These are phyloP conservation scores for Cercospora citrullina DNA, from an alignment of 2,329 filamentous ascomycete species.

Conservation along the genomic window DNA sequence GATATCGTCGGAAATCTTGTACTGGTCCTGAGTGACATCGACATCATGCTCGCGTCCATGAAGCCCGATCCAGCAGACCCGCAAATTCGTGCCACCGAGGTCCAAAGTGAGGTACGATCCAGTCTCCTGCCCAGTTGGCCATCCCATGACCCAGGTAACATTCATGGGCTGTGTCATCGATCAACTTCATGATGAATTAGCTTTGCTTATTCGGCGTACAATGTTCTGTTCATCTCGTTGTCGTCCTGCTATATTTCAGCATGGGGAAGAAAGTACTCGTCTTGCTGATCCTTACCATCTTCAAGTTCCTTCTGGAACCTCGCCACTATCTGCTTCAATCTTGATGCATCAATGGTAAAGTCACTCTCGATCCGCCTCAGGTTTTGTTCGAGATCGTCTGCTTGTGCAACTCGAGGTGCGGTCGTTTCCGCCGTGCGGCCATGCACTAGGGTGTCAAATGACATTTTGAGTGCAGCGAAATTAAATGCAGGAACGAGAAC, in stretches of 20 bases:
- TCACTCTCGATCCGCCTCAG: neutral
- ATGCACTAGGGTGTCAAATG: neutral
- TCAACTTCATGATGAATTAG: neutral
- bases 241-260: neutral
- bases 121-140: conserved; percentile 82
- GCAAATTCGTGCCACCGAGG: conserved; percentile 94
- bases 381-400: neutral
- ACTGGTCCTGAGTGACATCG: conserved; percentile 92
- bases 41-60: conserved; percentile 88
- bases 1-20: conserved; percentile 90
- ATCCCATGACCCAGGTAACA: conserved; percentile 93
- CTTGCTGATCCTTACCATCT: neutral
- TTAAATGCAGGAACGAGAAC: neutral
- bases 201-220: neutral
- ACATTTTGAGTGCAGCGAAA: neutral
- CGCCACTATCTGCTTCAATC: neutral
- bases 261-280: neutral
- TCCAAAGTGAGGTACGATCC: conserved; percentile 88
- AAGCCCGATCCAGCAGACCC: conserved; percentile 90
- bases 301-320: conserved; percentile 1
- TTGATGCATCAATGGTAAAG: neutral
- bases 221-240: conserved; percentile 8
- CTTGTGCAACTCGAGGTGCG: neutral
- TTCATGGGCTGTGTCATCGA: conserved; percentile 80
- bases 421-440: neutral